Conservation (phyloP, 2,329 filamentous ascomycete genomes). For the Lasiodiplodia gonubiensis region DNA sequence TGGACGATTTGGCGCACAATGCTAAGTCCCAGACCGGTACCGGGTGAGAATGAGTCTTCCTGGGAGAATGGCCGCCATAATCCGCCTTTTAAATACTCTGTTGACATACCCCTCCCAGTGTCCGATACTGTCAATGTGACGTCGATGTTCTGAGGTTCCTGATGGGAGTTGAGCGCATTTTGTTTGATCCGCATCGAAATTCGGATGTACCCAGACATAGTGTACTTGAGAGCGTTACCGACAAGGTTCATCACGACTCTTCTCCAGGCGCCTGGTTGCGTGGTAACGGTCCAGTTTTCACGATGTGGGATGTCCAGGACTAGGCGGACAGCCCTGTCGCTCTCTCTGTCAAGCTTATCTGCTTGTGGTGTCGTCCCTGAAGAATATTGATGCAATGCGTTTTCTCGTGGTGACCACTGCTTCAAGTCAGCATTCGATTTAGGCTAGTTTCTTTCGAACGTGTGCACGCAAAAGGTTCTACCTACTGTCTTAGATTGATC, state of each 20-base stretch:
- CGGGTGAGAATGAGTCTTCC: constrained; percentile 30
- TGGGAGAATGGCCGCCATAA: constrained; percentile 31
- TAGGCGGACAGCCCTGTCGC: constrained; percentile 40
- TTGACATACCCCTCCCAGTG: constrained; percentile 31
- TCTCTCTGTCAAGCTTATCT: background rate
- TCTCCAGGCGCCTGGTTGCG: constrained; percentile 59
- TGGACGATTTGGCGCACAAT: constrained; percentile 31
- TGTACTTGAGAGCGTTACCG: constrained; percentile 69
- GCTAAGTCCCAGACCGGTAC: constrained; percentile 32
- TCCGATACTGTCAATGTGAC: constrained; percentile 29
- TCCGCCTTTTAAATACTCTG: constrained; percentile 28
- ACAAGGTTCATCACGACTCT: constrained; percentile 68
- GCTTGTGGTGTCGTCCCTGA: background rate
- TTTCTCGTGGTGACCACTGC: background rate
- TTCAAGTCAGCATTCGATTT: background rate
- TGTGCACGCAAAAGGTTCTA: background rate
- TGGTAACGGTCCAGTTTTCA: constrained; percentile 58
- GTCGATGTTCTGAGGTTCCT: constrained; percentile 37
- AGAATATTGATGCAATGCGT: background rate
- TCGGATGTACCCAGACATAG: constrained; percentile 34
- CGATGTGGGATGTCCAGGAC: constrained; percentile 59
- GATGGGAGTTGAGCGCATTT: background rate
- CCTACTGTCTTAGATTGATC: constrained; percentile 46
- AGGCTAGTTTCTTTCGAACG: background rate
- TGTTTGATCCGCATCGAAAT: constrained; percentile 20